Percentiles rank a stretch among this genome's conserved stretches.
Evolutionary conservation across 2,329 filamentous ascomycete genomes (phyloP).

Genomic region (Pseudogymnoascus sp.): DNA sequence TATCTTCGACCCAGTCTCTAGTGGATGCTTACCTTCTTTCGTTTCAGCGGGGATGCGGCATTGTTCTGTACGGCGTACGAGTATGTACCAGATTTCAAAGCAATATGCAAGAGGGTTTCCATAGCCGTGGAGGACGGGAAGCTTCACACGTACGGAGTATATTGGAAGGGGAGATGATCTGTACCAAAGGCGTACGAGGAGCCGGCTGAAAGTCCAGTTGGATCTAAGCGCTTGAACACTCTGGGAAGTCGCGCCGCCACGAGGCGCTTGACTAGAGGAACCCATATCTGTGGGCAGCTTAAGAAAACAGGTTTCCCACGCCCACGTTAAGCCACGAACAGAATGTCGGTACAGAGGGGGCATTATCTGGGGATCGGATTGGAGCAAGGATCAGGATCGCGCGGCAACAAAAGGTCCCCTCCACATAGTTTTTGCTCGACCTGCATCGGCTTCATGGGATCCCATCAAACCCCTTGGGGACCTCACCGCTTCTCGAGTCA

Average conservation of each 20-base stretch:
- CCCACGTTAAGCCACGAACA: constrained; percentile 4
- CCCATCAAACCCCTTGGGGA: neutral
- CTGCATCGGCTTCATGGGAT: neutral
- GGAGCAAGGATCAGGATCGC: constrained; percentile 7
- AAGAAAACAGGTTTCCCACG: neutral
- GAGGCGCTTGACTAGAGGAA: neutral
- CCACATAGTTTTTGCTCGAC: neutral
- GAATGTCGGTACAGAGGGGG: neutral
- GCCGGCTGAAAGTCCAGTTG: neutral
- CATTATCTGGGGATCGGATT: constrained; percentile 6
- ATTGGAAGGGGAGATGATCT: neutral
- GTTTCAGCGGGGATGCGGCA: neutral
- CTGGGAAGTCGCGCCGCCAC: constrained; percentile 1
- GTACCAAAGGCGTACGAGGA: neutral
- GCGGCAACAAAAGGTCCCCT: neutral
- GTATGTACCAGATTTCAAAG: neutral
- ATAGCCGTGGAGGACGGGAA: neutral
- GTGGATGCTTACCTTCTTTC: constrained; percentile 7
- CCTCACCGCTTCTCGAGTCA: constrained; percentile 5
- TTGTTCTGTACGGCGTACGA: neutral
- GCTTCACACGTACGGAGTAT: neutral
- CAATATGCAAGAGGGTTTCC: neutral
- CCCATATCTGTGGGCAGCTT: neutral
- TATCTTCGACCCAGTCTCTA: constrained; percentile 5
- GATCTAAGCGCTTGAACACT: neutral